Percentiles rank a stretch among this genome's conserved stretches.
Evolutionary conservation across 2,329 filamentous ascomycete genomes (phyloP).

Genomic region (Xenosphaeropsis pyriputrescens): DNA sequence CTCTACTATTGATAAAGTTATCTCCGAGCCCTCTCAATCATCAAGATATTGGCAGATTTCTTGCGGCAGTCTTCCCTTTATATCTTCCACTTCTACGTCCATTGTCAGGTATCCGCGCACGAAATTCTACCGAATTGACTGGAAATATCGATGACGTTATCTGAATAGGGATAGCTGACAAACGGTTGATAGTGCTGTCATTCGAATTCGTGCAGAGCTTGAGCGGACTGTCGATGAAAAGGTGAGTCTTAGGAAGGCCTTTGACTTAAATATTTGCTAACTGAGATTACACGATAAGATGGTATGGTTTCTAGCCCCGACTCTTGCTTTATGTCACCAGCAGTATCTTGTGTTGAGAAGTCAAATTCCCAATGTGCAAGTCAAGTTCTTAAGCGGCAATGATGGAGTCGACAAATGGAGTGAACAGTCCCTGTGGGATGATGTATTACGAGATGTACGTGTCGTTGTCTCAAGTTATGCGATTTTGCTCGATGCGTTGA

Average conservation of each 20-base stretch:
- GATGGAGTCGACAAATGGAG: slow-evolving; percentile 47
- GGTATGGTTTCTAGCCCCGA: slow-evolving; percentile 59
- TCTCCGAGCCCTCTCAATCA: no score
- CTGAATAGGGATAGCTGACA: background rate
- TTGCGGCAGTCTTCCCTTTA: no score
- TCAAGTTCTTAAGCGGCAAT: slow-evolving; percentile 33
- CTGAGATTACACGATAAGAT: slow-evolving; percentile 18
- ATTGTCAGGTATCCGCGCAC: background rate
- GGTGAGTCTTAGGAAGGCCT: slow-evolving; percentile 22
- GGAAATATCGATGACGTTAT: background rate
- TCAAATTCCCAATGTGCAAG: slow-evolving; percentile 37
- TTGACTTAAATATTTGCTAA: background rate
- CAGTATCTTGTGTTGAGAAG: slow-evolving; percentile 41
- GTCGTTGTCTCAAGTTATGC: slow-evolving; percentile 46
- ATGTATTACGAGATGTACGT: slow-evolving; percentile 32
- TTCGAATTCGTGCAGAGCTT: slow-evolving; percentile 52
- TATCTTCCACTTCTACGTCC: no score
- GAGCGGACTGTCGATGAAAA: slow-evolving; percentile 35
- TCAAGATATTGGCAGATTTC: no score
- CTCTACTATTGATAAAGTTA: background rate
- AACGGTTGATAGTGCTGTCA: slow-evolving; percentile 35
- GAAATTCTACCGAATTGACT: background rate
- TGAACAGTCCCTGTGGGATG: slow-evolving; percentile 40
- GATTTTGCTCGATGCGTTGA: slow-evolving; percentile 38
- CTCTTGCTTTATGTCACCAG: slow-evolving; percentile 48